phyloP scores from a whole-genome alignment of 169 alveolate genomes.

The Eimeria brunetti region DNA sequence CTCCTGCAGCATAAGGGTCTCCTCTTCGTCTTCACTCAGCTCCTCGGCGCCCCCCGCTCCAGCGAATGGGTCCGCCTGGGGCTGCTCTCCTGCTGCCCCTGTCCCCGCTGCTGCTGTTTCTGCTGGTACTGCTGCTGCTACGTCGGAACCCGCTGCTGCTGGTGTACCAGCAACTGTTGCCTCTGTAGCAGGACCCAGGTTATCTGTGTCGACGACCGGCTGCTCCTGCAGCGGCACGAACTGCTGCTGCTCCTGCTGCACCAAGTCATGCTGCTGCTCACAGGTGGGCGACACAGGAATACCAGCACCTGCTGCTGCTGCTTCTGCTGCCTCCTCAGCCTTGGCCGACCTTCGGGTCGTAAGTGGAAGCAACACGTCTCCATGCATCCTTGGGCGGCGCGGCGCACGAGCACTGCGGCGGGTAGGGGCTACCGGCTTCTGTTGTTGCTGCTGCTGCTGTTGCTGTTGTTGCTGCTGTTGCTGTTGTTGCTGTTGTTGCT shows the following conservation, averaged over 20 bases:
- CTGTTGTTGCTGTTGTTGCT: conserved; percentile 49
- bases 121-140: conserved; percentile 41
- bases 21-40: conserved; percentile 66
- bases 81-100: background rate
- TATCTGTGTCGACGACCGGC: conserved; percentile 12
- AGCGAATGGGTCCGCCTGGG: conserved; percentile 15
- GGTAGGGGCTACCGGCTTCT: conserved; percentile 63
- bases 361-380: conserved; percentile 4
- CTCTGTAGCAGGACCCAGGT: background rate
- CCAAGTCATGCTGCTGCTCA: conserved; percentile 49
- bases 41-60: conserved; percentile 30
- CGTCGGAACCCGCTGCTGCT: background rate
- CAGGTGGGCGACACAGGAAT: conserved; percentile 29
- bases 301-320: conserved; percentile 30
- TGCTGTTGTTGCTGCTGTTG: conserved; percentile 64
- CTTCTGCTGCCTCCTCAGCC: conserved; percentile 40
- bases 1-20: conserved; percentile 51
- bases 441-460: conserved; percentile 39
- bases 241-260: conserved; percentile 70
- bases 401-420: conserved; percentile 78
- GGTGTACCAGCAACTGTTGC: conserved; percentile 9
- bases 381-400: conserved; percentile 73
- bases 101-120: conserved; percentile 10
- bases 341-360: conserved; percentile 46
- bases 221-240: conserved; percentile 64